These are phyloP conservation scores for Cucurbita moschata DNA, from an alignment of 306 rosid genomes.

Conservation along the genomic window DNA sequence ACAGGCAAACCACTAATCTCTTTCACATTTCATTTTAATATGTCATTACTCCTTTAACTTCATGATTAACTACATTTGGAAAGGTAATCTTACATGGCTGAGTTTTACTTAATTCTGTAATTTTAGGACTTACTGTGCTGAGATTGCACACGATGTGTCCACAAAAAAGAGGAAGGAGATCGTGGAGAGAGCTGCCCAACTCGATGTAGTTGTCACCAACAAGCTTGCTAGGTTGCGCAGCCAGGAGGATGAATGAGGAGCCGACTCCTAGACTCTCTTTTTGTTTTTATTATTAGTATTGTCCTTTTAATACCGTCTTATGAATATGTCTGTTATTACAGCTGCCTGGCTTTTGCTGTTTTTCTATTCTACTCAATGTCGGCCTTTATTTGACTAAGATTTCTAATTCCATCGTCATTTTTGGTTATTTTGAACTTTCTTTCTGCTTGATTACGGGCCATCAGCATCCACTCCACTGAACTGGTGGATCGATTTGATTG, in stretches of 20 bases:
- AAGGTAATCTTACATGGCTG: neutral
- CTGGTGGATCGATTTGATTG: too few species aligned
- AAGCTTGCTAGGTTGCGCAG: constrained; percentile 77
- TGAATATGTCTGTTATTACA: neutral
- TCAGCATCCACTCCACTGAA: too few species aligned
- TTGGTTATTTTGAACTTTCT: neutral
- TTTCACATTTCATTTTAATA: neutral
- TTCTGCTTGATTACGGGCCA: too few species aligned
- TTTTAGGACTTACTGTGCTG: constrained; percentile 68
- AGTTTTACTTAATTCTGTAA: neutral
- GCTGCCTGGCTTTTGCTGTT: neutral
- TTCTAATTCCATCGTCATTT: neutral
- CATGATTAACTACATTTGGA: neutral
- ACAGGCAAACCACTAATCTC: constrained; percentile 23
- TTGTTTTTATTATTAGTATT: constrained; percentile 5
- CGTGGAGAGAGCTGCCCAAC: constrained; percentile 76
- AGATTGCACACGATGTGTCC: constrained; percentile 70
- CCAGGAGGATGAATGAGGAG: constrained; percentile 67
- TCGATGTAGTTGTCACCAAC: constrained; percentile 80
- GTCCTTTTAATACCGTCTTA: neutral
- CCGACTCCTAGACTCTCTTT: neutral
- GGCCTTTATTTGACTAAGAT: neutral
- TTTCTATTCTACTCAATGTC: neutral
- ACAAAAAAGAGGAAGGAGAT: constrained; percentile 69
- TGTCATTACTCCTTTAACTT: neutral